Percentiles rank a stretch among this genome's conserved stretches.
These are phyloP conservation scores for Globisporangium splendens DNA, from an alignment of 352 stramenopile species.

Conservation along the genomic window DNA sequence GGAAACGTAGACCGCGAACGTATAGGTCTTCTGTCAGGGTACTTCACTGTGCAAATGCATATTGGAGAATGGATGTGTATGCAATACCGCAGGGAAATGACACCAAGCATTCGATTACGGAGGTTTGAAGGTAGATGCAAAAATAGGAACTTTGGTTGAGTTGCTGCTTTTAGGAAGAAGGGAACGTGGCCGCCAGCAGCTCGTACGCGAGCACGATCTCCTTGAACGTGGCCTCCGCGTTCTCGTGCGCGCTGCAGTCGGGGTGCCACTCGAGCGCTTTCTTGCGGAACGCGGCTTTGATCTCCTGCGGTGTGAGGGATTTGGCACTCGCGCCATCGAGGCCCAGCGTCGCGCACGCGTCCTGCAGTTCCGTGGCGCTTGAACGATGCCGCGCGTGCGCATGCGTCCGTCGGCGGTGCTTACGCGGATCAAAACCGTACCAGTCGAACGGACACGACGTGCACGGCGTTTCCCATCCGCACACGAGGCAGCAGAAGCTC, in stretches of 20 bases:
- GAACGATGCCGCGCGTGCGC: not conserved
- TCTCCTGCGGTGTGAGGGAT: conserved; percentile 11
- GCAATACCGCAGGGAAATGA: no score
- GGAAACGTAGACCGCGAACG: no score
- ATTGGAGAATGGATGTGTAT: no score
- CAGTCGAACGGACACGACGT: conserved; percentile 65
- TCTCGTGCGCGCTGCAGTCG: conserved; percentile 85
- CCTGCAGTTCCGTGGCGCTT: conserved; percentile 16
- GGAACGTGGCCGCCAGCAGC: conserved; percentile 37
- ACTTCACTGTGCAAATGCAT: no score
- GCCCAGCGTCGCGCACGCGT: conserved; percentile 22
- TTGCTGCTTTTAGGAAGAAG: conserved; percentile 1
- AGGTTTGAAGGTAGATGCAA: no score
- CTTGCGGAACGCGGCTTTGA: conserved; percentile 60
- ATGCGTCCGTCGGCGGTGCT: conserved; percentile 16
- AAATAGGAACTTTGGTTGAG: no score
- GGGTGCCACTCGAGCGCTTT: conserved; percentile 90
- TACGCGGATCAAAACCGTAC: conserved; percentile 52
- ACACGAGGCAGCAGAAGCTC: conserved; percentile 68
- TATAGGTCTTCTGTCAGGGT: no score
- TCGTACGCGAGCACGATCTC: conserved; percentile 87
- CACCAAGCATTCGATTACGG: no score
- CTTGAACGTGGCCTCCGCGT: conserved; percentile 82
- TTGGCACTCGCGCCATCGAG: conserved; percentile 6
- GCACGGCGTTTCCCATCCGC: conserved; percentile 60